Base-by-base conservation (phyloP, 768 basidiomycete genomes). In the Rhodotorula sphaerocarpa region DNA sequence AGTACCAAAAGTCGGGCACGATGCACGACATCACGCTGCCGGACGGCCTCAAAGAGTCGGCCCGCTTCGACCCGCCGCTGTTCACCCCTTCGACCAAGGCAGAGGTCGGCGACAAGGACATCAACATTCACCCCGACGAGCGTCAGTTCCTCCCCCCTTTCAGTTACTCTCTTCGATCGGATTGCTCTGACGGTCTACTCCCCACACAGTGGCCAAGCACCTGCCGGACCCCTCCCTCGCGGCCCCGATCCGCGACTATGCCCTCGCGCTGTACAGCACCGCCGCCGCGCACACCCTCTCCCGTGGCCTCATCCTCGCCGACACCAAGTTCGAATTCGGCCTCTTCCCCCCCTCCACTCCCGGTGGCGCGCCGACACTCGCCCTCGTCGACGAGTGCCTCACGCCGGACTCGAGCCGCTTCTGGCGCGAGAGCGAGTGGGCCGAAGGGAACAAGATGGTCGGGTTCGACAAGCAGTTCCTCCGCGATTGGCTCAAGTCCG, bases 271-370 rank as follows among this genome's bases (percentile, higher is more conserved):
- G 53, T 83, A 85, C n/a, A 63, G 73, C 21, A 78, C 79, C 3
- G 80, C 88, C 3, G 70, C 91, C 9, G 76, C 79, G 61, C 69
- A 70, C 55, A 50, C 72, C 5, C 57, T 79, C 31, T 79, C 81
- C 10, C 81, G 83, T 7, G 92, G 90, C 23, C 79, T 97, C 60
- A 95, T 97, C 71, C 84, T 99, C 47, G 95, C 91, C 28, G 93
- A 99, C 75, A 97, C 92, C 44, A 99, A 99, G 75, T 96, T 97
- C 75, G 95, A 97, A 77, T 99, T 99, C 72, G 95, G 95, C 9
- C 82, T 96, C 47, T 72, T 90, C 51, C 79, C 75, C 21, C 57
- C 50, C 2, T 7, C 50, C 18, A 25, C 74, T 23, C 45, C 74
- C 12, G 55, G 69, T 36, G 58, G 61, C n/a, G 20, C 56, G 59